Conservation (phyloP, 805 yeast genomes). For the Kodamaea leandrae region DNA sequence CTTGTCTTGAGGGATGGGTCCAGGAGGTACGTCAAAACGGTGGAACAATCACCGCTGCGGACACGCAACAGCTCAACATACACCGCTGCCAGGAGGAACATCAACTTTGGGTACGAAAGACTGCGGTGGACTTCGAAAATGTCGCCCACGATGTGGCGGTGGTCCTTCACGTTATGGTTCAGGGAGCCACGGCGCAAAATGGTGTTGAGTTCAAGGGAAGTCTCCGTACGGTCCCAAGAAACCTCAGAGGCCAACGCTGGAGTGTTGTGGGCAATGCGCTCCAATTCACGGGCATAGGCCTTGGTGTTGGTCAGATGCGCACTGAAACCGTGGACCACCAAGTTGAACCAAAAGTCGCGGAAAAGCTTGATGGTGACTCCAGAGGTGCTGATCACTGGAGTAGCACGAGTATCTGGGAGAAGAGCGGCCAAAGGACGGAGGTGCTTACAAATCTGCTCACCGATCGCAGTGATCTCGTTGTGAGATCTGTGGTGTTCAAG, state of each 20-base stretch:
- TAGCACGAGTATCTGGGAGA: conserved; percentile 52
- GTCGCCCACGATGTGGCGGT: conserved; percentile 57
- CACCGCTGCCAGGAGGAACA: conserved; percentile 82
- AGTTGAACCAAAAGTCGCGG: conserved; percentile 90
- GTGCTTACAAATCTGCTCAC: conserved; percentile 59
- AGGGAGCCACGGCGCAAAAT: conserved; percentile 88
- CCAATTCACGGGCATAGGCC: conserved; percentile 48
- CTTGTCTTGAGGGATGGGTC: conserved; percentile 76
- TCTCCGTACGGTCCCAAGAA: conserved; percentile 69
- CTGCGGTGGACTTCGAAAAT: conserved; percentile 49
- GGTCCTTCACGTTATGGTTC: conserved; percentile 72
- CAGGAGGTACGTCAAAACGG: conserved; percentile 72
- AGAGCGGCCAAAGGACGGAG: conserved; percentile 74
- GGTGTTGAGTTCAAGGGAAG: conserved; percentile 87
- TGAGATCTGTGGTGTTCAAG: conserved; percentile 80
- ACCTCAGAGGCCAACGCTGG: conserved; percentile 29
- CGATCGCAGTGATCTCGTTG: conserved; percentile 66
- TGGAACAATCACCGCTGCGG: conserved; percentile 76
- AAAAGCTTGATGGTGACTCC: conserved; percentile 57
- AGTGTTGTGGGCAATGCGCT: conserved; percentile 76
- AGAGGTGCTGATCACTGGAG: conserved; percentile 45
- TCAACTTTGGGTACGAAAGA: conserved; percentile 70
- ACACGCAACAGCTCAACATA: conserved; percentile 79
- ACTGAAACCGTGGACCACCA: conserved; percentile 89
- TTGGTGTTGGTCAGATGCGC: conserved; percentile 52